Percentiles rank a stretch among this genome's conserved stretches.
phyloP scores from a whole-genome alignment of 257 asterid species.

The Salvia splendens region DNA sequence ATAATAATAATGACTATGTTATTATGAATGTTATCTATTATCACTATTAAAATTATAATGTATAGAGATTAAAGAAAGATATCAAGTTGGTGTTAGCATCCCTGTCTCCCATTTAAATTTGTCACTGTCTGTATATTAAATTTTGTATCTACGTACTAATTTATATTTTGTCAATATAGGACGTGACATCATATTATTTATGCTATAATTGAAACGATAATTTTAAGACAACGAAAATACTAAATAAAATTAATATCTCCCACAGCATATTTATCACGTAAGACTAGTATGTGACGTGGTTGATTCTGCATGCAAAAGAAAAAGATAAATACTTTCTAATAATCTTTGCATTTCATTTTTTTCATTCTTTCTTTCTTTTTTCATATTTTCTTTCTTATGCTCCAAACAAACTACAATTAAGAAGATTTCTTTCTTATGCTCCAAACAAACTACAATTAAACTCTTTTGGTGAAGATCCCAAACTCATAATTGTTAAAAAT shows the following conservation, averaged over 20 bases:
- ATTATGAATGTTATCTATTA: too few species aligned
- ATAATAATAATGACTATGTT: not conserved
- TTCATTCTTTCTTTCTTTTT: too few species aligned
- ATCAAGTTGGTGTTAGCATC: not conserved
- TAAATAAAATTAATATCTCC: not conserved
- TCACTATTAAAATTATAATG: not conserved
- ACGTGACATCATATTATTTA: not conserved
- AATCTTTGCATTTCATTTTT: not conserved
- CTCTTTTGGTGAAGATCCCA: too few species aligned
- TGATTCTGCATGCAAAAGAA: constrained; percentile 36
- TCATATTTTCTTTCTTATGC: not conserved
- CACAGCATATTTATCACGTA: constrained; percentile 39
- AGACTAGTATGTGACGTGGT: constrained; percentile 45
- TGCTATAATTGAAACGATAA: not conserved
- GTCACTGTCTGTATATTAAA: not conserved
- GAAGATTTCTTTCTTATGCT: too few species aligned
- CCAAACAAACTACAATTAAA: too few species aligned
- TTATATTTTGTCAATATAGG: not conserved
- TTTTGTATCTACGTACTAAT: not conserved
- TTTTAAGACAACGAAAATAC: not conserved
- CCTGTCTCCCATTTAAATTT: not conserved
- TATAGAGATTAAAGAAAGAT: not conserved
- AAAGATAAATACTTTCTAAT: constrained; percentile 21
- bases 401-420: not conserved
- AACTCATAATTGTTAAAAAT: too few species aligned